Evolutionary conservation across 2,329 filamentous ascomycete genomes (phyloP), one percentile per base, ranked within the genome.

Genomic region (Cryphonectria parasitica): DNA sequence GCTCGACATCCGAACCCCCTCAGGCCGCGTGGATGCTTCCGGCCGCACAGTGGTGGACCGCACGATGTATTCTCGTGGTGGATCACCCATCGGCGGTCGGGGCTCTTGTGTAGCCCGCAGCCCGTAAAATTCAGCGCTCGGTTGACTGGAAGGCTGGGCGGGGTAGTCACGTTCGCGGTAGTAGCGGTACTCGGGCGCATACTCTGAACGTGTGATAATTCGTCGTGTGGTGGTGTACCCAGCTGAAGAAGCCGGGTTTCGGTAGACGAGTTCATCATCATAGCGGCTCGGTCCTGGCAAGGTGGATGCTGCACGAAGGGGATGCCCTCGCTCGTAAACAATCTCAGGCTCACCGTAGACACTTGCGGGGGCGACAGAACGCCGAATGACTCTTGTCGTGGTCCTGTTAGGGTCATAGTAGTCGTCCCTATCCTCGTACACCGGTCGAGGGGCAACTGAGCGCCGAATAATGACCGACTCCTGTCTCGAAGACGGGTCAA

Each of bases 171-270:
- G 82, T 73, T 87, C 85, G 22, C 86, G 85, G 72, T 87, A 88
- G 39, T 84, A 80, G 71, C 87, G 84, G 72, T 87, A 85, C 66
- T 88, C 85, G 10, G 85, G 76, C 65, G 84, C 80, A 66, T 84
- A 87, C 72, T 92, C 90, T 2, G 89, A 86, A 72, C 91, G 88
- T 15, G 90, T 90, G 31, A 92, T 81, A 60, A 90, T 84, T 58
- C 89, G 85, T 71, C 88, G 83, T 13, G 85, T 82, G n/a, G 82
- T 78, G 62, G 80, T 80, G 76, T 81, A 76, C 22, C 71, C 85
- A 11, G 83, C 76, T 2, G 89, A 87, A 3, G 90, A 83, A 1
- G 84, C 75, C 68, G 84, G 81, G 64, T 83, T 79, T 74, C 89
- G 90, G 5, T 88, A 75, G 36, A 84, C 74, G 4, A 80, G 80